Evolutionary conservation across 2,329 filamentous ascomycete genomes (phyloP).

Genomic region (Cryphonectria parasitica): DNA sequence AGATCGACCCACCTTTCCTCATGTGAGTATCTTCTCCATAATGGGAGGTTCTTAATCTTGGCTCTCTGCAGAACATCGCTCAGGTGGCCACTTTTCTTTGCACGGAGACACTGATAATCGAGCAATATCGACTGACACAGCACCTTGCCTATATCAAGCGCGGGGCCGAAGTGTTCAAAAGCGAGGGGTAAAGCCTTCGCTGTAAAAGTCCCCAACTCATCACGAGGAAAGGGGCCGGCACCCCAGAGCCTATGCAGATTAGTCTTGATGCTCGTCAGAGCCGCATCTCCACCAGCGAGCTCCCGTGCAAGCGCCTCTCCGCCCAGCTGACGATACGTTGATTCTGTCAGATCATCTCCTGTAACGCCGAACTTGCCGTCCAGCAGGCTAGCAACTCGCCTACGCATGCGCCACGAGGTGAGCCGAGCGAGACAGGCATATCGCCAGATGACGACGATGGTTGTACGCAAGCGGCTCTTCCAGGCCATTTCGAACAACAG

Average conservation of each 20-base stretch:
- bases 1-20: conserved; percentile 7
- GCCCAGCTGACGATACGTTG: conserved; percentile 7
- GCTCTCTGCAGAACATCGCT: background rate
- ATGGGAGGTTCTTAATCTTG: conserved; percentile 3
- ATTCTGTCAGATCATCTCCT: background rate
- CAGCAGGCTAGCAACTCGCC: conserved; percentile 28
- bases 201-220: conserved; percentile 13
- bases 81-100: background rate
- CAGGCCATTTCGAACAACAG: conserved; percentile 45
- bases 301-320: conserved; percentile 24
- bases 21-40: background rate
- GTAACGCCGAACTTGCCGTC: background rate
- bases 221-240: background rate
- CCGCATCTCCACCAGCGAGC: conserved; percentile 21
- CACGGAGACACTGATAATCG: conserved; percentile 6
- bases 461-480: conserved; percentile 38
- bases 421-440: conserved; percentile 37
- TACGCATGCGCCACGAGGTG: conserved; percentile 37
- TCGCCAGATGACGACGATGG: conserved; percentile 40
- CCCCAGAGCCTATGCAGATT: conserved; percentile 3
- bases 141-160: conserved; percentile 9
- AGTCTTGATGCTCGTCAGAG: conserved; percentile 9
- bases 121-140: conserved; percentile 14
- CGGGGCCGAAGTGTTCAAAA: conserved; percentile 15
- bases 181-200: conserved; percentile 17